A percentile compares a stretch with the other conserved stretches of the same genome.
Evolutionary conservation across 2,329 filamentous ascomycete species (phyloP).

Genomic region (Mycocentrospora acerina): DNA sequence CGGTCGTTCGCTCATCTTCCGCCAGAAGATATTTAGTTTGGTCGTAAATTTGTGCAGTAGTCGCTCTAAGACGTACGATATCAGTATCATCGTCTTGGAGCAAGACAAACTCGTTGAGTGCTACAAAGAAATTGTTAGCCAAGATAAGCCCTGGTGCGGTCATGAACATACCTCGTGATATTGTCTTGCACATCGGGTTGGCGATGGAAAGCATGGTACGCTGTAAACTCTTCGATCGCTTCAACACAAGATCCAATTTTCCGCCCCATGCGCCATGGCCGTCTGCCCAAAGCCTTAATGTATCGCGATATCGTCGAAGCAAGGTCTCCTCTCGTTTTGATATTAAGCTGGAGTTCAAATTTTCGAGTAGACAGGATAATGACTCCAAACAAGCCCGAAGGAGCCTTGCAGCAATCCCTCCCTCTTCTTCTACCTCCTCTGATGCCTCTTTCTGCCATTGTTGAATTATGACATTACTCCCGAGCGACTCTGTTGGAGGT

Average conservation of each 20-base stretch:
- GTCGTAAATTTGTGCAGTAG: constrained; percentile 8
- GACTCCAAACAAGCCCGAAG: constrained; percentile 5
- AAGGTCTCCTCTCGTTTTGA: constrained; percentile 3
- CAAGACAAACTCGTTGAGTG: constrained; percentile 3
- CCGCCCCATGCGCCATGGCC: constrained; percentile 13
- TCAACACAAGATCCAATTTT: constrained; percentile 14
- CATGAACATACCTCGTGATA: constrained; percentile 8
- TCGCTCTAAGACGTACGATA: background rate
- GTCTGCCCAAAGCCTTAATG: constrained; percentile 18
- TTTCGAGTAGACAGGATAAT: constrained; percentile 1
- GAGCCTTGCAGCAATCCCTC: constrained; percentile 10
- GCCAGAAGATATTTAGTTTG: constrained; percentile 14
- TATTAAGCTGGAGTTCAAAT: background rate
- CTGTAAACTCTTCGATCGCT: constrained; percentile 14
- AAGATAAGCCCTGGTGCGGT: background rate
- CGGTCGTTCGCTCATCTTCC: background rate
- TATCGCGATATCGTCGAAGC: constrained; percentile 11
- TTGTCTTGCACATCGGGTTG: constrained; percentile 8
- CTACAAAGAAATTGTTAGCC: constrained; percentile 8
- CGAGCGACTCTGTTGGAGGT: background rate
- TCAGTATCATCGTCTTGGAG: background rate
- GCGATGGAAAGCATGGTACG: constrained; percentile 14
- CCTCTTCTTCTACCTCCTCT: background rate
- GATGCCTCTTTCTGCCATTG: constrained; percentile 5
- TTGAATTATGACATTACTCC: background rate